These are phyloP conservation scores for Fusarium praegraminearum DNA, from an alignment of 2,329 filamentous ascomycete genomes.

Conservation along the genomic window DNA sequence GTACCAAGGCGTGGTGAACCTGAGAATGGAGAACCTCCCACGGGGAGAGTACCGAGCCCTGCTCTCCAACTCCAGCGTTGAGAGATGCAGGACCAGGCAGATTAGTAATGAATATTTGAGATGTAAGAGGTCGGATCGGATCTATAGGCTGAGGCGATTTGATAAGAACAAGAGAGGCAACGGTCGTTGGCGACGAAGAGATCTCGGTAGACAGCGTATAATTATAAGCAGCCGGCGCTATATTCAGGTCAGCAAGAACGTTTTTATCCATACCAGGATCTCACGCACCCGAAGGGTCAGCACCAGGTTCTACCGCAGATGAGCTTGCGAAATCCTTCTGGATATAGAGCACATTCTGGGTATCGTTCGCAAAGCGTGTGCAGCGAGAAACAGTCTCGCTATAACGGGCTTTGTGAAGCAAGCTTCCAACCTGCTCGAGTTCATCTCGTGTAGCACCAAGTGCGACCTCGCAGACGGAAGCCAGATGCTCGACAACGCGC, in stretches of 20 bases:
- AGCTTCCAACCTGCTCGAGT: constrained; percentile 82
- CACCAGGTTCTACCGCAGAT: constrained; percentile 63
- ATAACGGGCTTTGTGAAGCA: constrained; percentile 79
- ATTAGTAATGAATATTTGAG: constrained; percentile 93
- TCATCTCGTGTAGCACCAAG: constrained; percentile 82
- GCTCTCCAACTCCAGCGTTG: constrained; percentile 74
- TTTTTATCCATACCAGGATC: background rate
- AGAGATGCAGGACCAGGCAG: constrained; percentile 83
- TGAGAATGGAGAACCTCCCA: constrained; percentile 94
- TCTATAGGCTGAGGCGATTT: constrained; percentile 93
- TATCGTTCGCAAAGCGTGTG: constrained; percentile 87
- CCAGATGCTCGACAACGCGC: constrained; percentile 77
- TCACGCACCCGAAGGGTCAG: constrained; percentile 59
- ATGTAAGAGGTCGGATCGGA: constrained; percentile 81
- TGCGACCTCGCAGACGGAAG: constrained; percentile 76
- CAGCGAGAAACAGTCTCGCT: constrained; percentile 88
- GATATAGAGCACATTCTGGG: constrained; percentile 89
- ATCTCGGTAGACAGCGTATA: constrained; percentile 89
- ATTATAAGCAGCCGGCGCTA: constrained; percentile 68
- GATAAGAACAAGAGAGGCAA: constrained; percentile 87
- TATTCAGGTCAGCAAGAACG: constrained; percentile 23
- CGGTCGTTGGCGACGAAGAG: constrained; percentile 80
- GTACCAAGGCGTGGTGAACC: constrained; percentile 89
- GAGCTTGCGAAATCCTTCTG: constrained; percentile 80
- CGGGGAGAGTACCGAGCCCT: constrained; percentile 80